A percentile compares a stretch with the other conserved stretches of the same genome.
Conservation (phyloP, 1,284 basidiomycete genomes). For the Sutorius eximius region DNA sequence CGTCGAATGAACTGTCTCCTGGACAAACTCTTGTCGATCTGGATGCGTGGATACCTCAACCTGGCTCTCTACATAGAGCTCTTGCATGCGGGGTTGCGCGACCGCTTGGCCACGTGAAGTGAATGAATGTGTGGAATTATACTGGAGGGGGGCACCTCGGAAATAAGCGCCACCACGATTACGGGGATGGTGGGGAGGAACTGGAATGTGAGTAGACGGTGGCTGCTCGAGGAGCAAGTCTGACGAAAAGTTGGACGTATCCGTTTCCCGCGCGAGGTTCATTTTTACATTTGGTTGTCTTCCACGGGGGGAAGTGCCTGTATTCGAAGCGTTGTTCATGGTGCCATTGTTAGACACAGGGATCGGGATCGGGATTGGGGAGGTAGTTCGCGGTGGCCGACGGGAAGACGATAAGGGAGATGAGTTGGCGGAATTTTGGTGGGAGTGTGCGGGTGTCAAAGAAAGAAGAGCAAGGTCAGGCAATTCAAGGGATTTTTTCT, state of each 20-base stretch:
- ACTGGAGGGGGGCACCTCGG: constrained; percentile 33
- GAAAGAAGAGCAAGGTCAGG: constrained; percentile 71
- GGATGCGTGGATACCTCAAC: constrained; percentile 21
- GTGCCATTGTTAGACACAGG: constrained; percentile 38
- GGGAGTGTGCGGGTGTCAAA: constrained; percentile 47
- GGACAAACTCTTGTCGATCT: constrained; percentile 41
- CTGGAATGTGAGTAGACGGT: constrained; percentile 46
- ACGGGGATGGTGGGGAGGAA: constrained; percentile 35
- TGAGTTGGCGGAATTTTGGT: constrained; percentile 36
- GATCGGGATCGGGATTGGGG: constrained; percentile 48
- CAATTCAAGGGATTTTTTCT: constrained; percentile 74
- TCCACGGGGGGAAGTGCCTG: constrained; percentile 36
- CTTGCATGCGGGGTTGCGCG: constrained; percentile 36
- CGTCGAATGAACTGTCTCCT: constrained; percentile 60
- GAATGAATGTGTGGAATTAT: constrained; percentile 41
- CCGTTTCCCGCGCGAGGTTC: constrained; percentile 26
- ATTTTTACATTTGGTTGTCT: constrained; percentile 34
- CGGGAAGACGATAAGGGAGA: constrained; percentile 45
- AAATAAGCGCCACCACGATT: constrained; percentile 33
- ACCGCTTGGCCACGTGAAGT: constrained; percentile 30
- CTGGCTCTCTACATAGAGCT: constrained; percentile 36
- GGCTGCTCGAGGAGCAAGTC: constrained; percentile 40
- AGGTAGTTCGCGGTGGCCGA: constrained; percentile 45
- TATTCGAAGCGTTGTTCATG: constrained; percentile 36
- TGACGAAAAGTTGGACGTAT: constrained; percentile 36